phyloP scores from a whole-genome alignment of 2,329 filamentous ascomycete genomes.

The Colletotrichum kahawae region DNA sequence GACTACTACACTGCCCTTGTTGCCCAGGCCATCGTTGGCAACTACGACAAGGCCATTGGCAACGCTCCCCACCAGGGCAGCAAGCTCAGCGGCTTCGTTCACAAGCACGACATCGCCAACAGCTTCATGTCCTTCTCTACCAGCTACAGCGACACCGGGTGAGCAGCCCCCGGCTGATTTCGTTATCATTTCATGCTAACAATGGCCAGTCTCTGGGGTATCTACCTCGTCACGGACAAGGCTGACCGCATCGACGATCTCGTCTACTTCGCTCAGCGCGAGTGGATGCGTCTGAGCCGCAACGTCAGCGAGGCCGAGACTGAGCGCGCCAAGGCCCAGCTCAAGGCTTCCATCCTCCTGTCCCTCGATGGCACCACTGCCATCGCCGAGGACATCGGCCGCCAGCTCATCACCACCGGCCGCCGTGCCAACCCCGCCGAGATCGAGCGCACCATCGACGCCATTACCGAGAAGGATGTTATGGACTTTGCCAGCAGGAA shows the following conservation, averaged over 20 bases:
- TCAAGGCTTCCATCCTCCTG: constrained; percentile 97
- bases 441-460: constrained; percentile 90
- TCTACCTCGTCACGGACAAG: constrained; percentile 96
- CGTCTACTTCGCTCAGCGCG: constrained; percentile 96
- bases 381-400: constrained; percentile 96
- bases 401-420: constrained; percentile 97
- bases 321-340: constrained; percentile 98
- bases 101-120: constrained; percentile 95
- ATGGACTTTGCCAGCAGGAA: constrained; percentile 96
- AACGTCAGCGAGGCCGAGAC: constrained; percentile 89
- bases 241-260: constrained; percentile 89
- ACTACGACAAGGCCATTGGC: constrained; percentile 99
- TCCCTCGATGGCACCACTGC: constrained; percentile 97
- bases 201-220: constrained; percentile 87
- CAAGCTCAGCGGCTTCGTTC: constrained; percentile 95
- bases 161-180: constrained; percentile 44
- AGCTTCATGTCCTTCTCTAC: constrained; percentile 99
- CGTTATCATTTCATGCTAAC: constrained; percentile 30
- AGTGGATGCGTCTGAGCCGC: constrained; percentile 95
- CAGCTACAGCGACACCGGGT: constrained; percentile 99
- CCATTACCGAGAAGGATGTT: constrained; percentile 92
- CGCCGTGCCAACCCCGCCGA: constrained; percentile 89
- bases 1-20: constrained; percentile 99
- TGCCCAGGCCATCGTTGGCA: constrained; percentile 97
- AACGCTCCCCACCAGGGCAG: constrained; percentile 96